Conservation (phyloP, 148 eudicot genomes). For the Fagopyrum tataricum region DNA sequence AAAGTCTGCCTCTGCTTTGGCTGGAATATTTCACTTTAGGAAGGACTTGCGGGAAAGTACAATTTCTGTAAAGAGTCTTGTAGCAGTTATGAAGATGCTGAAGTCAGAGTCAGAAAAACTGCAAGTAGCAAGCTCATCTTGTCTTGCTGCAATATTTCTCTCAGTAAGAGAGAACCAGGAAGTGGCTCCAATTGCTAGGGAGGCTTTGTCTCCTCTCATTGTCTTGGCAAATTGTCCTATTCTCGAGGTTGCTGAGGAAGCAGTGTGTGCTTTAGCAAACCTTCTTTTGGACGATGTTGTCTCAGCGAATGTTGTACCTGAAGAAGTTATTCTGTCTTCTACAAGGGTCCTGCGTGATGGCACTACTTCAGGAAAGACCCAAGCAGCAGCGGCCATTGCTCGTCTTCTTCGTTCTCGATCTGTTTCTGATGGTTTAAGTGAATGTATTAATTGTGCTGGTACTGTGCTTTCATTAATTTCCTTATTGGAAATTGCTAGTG, state of each 20-base stretch:
- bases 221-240: conserved; percentile 63
- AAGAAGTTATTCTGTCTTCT: conserved; percentile 79
- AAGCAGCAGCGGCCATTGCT: conserved; percentile 91
- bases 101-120: conserved; percentile 60
- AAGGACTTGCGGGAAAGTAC: conserved; percentile 88
- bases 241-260: conserved; percentile 85
- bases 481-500: conserved; percentile 51
- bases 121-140: conserved; percentile 55
- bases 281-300: conserved; percentile 70
- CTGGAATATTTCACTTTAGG: conserved; percentile 72
- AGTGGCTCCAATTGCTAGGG: conserved; percentile 66
- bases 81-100: conserved; percentile 54
- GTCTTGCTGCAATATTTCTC: conserved; percentile 89
- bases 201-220: conserved; percentile 54
- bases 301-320: conserved; percentile 57
- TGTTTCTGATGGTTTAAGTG: conserved; percentile 57
- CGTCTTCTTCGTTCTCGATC: conserved; percentile 59
- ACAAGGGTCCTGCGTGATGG: conserved; percentile 86
- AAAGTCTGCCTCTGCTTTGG: conserved; percentile 84
- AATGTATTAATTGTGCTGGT: conserved; percentile 67
- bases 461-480: conserved; percentile 83
- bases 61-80: conserved; percentile 64
- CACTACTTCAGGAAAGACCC: conserved; percentile 61
- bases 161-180: conserved; percentile 82
- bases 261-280: conserved; percentile 84